Percentiles rank a stretch among this genome's conserved stretches.
phyloP scores from a whole-genome alignment of 2,329 filamentous ascomycete genomes.

The Xylaria sp. region DNA sequence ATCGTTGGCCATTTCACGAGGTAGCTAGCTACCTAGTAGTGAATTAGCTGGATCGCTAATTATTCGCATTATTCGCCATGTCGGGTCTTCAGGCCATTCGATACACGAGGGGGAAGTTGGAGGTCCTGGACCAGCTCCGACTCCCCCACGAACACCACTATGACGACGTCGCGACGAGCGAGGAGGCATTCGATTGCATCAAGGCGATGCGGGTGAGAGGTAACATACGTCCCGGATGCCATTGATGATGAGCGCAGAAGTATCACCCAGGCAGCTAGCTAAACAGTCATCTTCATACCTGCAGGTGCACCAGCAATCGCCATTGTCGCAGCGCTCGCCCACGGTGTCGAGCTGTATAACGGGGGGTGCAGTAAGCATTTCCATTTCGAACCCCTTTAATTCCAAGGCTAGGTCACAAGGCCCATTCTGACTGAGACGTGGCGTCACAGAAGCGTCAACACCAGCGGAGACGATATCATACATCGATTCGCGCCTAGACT shows the following conservation, averaged over 20 bases:
- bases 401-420: no score
- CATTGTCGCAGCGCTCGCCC: slow-evolving; percentile 90
- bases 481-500: slow-evolving; percentile 81
- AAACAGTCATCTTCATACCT: background rate
- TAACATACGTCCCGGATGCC: slow-evolving; percentile 31
- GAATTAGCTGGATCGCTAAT: no score
- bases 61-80: slow-evolving; percentile 55
- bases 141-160: slow-evolving; percentile 84
- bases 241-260: slow-evolving; percentile 25
- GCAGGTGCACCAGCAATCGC: slow-evolving; percentile 90
- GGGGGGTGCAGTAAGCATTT: slow-evolving; percentile 56
- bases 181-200: slow-evolving; percentile 85
- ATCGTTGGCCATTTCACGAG: background rate
- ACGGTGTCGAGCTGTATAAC: slow-evolving; percentile 83
- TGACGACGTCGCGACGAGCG: slow-evolving; percentile 73
- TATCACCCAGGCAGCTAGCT: background rate
- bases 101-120: slow-evolving; percentile 75
- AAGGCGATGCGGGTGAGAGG: slow-evolving; percentile 80
- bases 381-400: slow-evolving; percentile 1
- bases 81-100: slow-evolving; percentile 79
- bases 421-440: slow-evolving; percentile 9
- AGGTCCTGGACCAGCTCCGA: slow-evolving; percentile 85
- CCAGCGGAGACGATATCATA: slow-evolving; percentile 71
- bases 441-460: slow-evolving; percentile 51
- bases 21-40: background rate